These are phyloP conservation scores for Phytopythium cucurbitacearum DNA, from an alignment of 352 stramenopile genomes.

Conservation along the genomic window DNA sequence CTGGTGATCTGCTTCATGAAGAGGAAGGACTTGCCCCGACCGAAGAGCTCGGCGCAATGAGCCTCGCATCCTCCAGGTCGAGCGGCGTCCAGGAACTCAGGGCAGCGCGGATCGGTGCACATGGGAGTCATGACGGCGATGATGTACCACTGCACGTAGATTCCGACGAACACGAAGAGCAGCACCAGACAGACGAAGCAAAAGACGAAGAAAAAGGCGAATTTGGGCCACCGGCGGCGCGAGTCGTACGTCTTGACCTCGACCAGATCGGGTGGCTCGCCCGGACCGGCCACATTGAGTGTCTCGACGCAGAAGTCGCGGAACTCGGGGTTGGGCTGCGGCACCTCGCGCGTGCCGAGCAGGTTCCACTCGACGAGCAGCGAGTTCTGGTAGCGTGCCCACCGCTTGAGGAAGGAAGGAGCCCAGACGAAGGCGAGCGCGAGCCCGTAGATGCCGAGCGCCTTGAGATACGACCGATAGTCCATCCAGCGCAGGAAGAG, in stretches of 20 bases:
- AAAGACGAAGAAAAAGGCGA: constrained; percentile 44
- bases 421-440: constrained; percentile 48
- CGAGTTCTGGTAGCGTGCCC: constrained; percentile 57
- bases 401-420: constrained; percentile 54
- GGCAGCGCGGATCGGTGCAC: constrained; percentile 53
- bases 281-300: constrained; percentile 51
- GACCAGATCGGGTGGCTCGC: constrained; percentile 53
- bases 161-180: constrained; percentile 47
- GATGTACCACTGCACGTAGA: constrained; percentile 72
- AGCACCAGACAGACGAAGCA: constrained; percentile 43
- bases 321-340: constrained; percentile 49
- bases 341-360: constrained; percentile 42
- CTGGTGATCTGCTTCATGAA: constrained; percentile 48
- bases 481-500: constrained; percentile 52
- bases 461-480: constrained; percentile 51
- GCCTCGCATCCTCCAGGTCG: constrained; percentile 19
- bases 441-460: constrained; percentile 44
- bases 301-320: constrained; percentile 49
- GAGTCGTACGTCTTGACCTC: constrained; percentile 57
- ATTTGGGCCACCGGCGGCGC: constrained; percentile 50
- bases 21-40: constrained; percentile 32
- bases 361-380: constrained; percentile 64
- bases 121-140: constrained; percentile 64
- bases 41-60: constrained; percentile 48
- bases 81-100: constrained; percentile 25